phyloP scores from a whole-genome alignment of 2,329 filamentous ascomycete species.

The Metarhizium rileyi region DNA sequence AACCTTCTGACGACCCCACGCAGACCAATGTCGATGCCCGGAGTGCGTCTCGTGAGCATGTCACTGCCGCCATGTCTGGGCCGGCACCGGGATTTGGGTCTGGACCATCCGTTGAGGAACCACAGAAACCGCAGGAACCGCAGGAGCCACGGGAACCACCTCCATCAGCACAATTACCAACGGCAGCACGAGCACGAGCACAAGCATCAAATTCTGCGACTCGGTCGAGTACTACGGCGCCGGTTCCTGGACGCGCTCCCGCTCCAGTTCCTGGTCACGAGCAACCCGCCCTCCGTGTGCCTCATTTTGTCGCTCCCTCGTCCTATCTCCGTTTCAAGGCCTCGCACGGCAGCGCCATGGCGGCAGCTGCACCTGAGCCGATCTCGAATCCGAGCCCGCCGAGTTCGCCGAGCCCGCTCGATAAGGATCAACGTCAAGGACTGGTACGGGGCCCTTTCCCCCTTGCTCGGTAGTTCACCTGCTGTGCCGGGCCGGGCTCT shows the following conservation, averaged over 20 bases:
- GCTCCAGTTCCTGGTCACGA: slow-evolving; percentile 5
- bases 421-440: slow-evolving; percentile 69
- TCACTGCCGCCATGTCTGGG: slow-evolving; percentile 7
- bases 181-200: not conserved
- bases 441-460: slow-evolving; percentile 42
- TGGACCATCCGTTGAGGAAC: slow-evolving; percentile 4
- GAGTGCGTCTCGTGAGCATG: slow-evolving; percentile 11
- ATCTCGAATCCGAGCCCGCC: slow-evolving; percentile 20
- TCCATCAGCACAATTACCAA: slow-evolving; percentile 1
- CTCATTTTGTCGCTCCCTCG: slow-evolving; percentile 50
- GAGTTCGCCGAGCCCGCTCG: slow-evolving; percentile 48
- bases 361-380: slow-evolving; percentile 15
- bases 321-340: slow-evolving; percentile 42
- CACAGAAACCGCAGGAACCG: no score
- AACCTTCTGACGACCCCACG: slow-evolving; percentile 9
- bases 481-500: not conserved
- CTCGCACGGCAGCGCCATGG: slow-evolving; percentile 25
- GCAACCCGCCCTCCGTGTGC: slow-evolving; percentile 24
- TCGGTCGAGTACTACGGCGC: not conserved
- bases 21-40: slow-evolving; percentile 9
- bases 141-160: no score
- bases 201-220: not conserved
- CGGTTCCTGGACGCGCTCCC: not conserved
- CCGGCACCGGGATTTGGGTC: slow-evolving; percentile 1
- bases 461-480: not conserved